Evolutionary conservation across 83 land plant species (phyloP).

Genomic region (Larix sibirica): DNA sequence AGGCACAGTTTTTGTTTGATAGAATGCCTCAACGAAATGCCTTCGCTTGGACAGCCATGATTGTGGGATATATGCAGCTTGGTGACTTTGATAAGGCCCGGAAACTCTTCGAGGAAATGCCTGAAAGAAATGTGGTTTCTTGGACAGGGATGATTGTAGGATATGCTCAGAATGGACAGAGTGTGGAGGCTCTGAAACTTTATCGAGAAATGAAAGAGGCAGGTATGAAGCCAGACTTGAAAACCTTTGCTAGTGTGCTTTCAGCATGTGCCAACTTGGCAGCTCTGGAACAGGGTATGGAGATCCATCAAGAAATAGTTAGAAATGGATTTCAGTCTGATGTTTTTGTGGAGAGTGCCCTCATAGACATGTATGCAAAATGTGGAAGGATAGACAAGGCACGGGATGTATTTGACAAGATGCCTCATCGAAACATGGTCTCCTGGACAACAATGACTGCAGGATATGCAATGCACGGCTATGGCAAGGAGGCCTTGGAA

Average conservation of each 20-base stretch:
- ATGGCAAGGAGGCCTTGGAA: background rate
- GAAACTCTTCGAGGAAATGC: conserved; percentile 4
- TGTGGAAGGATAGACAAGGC: conserved; percentile 41
- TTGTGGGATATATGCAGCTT: background rate
- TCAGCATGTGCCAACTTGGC: conserved; percentile 6
- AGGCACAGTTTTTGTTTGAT: background rate
- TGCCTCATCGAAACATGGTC: conserved; percentile 41
- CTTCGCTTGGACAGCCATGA: background rate
- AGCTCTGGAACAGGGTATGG: background rate
- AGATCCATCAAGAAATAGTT: conserved; percentile 32
- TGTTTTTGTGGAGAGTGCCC: conserved; percentile 52
- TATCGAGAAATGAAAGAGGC: background rate
- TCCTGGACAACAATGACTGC: conserved; percentile 70
- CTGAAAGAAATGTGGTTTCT: background rate
- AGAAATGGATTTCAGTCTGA: conserved; percentile 40
- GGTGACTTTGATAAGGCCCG: background rate
- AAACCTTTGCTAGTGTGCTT: background rate
- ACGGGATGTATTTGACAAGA: conserved; percentile 45
- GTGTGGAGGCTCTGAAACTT: conserved; percentile 3
- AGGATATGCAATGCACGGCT: conserved; percentile 19
- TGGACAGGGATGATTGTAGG: conserved; percentile 16
- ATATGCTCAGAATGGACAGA: conserved; percentile 1
- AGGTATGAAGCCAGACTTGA: conserved; percentile 8
- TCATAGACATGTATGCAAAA: conserved; percentile 62
- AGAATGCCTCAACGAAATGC: background rate